Conservation (phyloP, 176 grass and related monocot genomes). For the Musa troglodytarum region DNA sequence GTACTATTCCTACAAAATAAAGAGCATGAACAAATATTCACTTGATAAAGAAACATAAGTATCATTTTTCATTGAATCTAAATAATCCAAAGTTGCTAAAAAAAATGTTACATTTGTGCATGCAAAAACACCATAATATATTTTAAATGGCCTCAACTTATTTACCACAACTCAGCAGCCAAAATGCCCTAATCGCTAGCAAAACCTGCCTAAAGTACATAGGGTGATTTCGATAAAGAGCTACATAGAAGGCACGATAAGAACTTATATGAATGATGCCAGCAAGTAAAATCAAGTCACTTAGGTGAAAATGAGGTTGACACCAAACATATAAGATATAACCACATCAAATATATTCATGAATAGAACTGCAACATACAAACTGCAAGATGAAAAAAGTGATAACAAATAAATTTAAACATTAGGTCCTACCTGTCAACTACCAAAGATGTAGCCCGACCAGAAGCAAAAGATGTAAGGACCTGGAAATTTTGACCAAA, state of each 20-base stretch:
- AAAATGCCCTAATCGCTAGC: neutral
- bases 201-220: too few species aligned
- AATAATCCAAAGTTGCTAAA: too few species aligned
- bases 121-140: too few species aligned
- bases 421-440: constrained; percentile 76
- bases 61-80: too few species aligned
- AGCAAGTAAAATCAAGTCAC: neutral
- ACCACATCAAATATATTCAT: neutral
- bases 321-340: neutral
- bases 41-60: too few species aligned
- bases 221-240: neutral
- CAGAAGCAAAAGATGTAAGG: constrained; percentile 98
- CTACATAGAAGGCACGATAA: too few species aligned
- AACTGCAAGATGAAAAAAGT: neutral
- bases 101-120: too few species aligned
- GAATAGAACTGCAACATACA: neutral
- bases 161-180: too few species aligned
- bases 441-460: constrained; percentile 89
- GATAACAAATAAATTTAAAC: constrained; percentile 2
- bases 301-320: neutral
- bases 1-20: too few species aligned
- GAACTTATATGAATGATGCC: neutral
- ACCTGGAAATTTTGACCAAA: constrained; percentile 36
- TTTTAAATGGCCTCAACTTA: too few species aligned
- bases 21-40: too few species aligned